Evolutionary conservation across 306 rosid species (phyloP), one percentile per base, ranked within the genome.

Genomic region (Oxytropis ochrocephala): DNA sequence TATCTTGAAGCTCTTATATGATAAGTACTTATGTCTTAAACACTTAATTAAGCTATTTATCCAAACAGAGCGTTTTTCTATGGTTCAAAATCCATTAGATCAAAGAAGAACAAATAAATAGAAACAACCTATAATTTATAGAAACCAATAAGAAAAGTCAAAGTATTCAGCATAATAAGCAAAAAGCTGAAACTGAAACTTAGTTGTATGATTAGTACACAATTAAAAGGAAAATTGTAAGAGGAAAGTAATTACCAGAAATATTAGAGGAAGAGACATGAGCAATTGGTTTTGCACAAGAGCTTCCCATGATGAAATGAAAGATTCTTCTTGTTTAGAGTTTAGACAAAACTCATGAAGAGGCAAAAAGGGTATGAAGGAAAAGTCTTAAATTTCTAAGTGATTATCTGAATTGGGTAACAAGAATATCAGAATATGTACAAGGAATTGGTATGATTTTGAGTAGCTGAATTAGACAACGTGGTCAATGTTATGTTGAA

Each of bases 251-350:
- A 81, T 24, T 24, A 24, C 91, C 87, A 68, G 79, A 8, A 73
- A 88, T 42, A 73, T 60, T 84, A 77, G 73, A 69, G 17, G 98
- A 89, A 73, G 96, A 89, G 5, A 84, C 92, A 79, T 89, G 92
- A 75, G 91, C 96, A 56, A 87, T 86, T 0, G 95, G 83, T 70
- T 80, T 86, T 6, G 67, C 35, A 51, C 86, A 92, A 64, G 68
- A 67, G 49, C 74, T 89, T 51, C 98, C 98, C 98, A 92, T 92
- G 47, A 16, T n/a, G 42, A 67, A 56, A 16, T n/a, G 42, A 67
- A 56, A 7, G 52, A 41, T 5, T 67, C 41, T 35, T 51, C 11
- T 0, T n/a, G n/a, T n/a, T n/a, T n/a, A n/a, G n/a, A n/a, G n/a
- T n/a, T 11, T 30, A 68, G 12, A 50, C 46, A 50, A 81, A 81